Base-by-base conservation (phyloP, 495 filamentous ascomycete genomes). In the Talaromyces liani region DNA sequence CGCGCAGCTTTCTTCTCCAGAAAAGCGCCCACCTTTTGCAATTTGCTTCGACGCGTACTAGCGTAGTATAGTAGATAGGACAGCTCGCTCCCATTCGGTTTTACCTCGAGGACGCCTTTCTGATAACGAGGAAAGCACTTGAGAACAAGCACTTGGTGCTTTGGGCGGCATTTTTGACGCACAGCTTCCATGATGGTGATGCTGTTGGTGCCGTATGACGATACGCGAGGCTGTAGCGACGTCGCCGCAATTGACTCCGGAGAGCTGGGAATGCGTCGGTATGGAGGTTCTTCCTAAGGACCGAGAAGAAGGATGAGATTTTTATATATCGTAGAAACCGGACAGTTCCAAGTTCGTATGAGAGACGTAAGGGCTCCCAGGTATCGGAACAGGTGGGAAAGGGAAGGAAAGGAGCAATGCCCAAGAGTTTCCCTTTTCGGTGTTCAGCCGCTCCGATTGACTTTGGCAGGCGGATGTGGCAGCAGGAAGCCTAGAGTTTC, bases 11-110 rank as follows among this genome's bases (percentile, higher is more conserved):
- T 89, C 80, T 91, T 93, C 75, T 96, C 92, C 68, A 97, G 78
- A 70, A 95, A 97, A 69, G 85, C 85, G 71, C 91, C 91, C 57
- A 97, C 91, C 73, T 97, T 97, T 70, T 92, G 91, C 62, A 97
- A 83, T 83, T 96, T 97, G 75, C 89, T 92, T 63, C 91, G 85
- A 60, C 93, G 89, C 66, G 92, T 94, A 72, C 91, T 93, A 49
- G 89, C 91, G 82, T 97, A 96, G 82, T 93, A 97, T 29, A 97
- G 85, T 59, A 97, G 84, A 72, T 97, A 97, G 71, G 91, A 95
- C 49, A 97, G 86, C 79, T 97, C 93, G 75, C 90, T 94, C 53
- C 90, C 88, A 71, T 97, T 97, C 8, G 93, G 91, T 74, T 92
- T 93, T 63, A 96, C 90, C 66, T 95, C 91, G 70, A 88, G 84